Evolutionary conservation across 306 rosid species (phyloP), one percentile per base, ranked within the genome.

Genomic region (Lagenaria siceraria): DNA sequence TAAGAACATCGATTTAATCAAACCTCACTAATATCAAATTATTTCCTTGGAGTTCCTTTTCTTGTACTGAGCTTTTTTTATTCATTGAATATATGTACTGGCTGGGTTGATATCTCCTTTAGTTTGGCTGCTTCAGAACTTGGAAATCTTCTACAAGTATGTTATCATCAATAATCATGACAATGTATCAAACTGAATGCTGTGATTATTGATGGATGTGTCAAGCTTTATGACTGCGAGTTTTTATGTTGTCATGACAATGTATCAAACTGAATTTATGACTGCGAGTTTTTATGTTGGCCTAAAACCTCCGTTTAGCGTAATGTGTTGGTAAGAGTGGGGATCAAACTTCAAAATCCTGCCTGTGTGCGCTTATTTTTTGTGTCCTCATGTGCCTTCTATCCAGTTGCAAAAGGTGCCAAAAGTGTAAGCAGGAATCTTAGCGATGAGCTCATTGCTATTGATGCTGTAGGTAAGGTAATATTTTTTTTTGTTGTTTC

Each of bases 391-490:
- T 14, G 38, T 70, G 38, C 58, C 58, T 70, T 42, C 38, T 46
- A 46, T 70, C 56, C 35, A 70, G 75, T 70, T 46, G 55, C 38
- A 24, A 70, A 70, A 70, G 75, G 55, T 13, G 75, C 58, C 13
- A 10, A 22, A 70, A 24, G 58, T 14, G 48, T 46, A 46, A 46
- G 12, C 35, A 46, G 31, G 33, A 70, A 70, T 24, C 56, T 43
- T 22, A 70, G 75, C 24, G 5, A 24, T 15, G 55, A 24, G 53
- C 14, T 70, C 56, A 46, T 70, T 46, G 75, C 13, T 46, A 46
- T 70, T 7, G 75, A 70, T 46, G 58, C 56, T 43, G 58, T 46
- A 70, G 75, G 75, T 70, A 70, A 70, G 40, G 75, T 70, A 70
- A 70, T 70, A 36, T 22, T 3, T 46, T 70, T 27, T 70, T 69